These are phyloP conservation scores for Dovyalis caffra DNA, from an alignment of 345 rosid species.

Conservation along the genomic window DNA sequence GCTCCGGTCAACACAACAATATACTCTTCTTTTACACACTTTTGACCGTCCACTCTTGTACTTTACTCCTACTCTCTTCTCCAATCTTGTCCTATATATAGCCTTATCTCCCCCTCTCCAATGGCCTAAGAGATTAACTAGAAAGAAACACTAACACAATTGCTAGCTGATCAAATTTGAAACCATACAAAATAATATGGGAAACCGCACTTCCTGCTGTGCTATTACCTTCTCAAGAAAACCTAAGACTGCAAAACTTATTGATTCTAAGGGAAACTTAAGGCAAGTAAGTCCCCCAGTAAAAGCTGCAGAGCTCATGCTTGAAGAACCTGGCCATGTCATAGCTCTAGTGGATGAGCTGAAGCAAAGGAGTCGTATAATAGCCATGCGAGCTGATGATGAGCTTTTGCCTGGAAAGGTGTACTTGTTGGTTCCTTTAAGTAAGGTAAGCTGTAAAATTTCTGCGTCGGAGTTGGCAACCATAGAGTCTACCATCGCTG, in stretches of 20 bases:
- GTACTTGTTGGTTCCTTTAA: constrained; percentile 29
- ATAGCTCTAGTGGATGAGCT: constrained; percentile 29
- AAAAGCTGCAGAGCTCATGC: constrained; percentile 51
- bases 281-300: constrained; percentile 26
- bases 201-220: neutral
- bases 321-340: constrained; percentile 46
- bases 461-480: constrained; percentile 25
- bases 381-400: constrained; percentile 43
- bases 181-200: neutral
- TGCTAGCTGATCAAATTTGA: neutral
- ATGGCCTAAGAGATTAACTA: neutral
- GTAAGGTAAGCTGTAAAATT: constrained; percentile 27
- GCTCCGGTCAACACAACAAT: neutral
- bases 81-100: neutral
- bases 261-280: constrained; percentile 30
- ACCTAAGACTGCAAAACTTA: constrained; percentile 20
- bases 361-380: constrained; percentile 18
- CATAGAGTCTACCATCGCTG: constrained; percentile 15
- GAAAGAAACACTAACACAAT: neutral
- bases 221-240: neutral
- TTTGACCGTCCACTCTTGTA: neutral
- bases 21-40: neutral
- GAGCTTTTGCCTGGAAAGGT: constrained; percentile 36
- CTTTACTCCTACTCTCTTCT: neutral
- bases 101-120: neutral